Conservation (phyloP, 2,329 filamentous ascomycete genomes). For the Fulvia fulva region DNA sequence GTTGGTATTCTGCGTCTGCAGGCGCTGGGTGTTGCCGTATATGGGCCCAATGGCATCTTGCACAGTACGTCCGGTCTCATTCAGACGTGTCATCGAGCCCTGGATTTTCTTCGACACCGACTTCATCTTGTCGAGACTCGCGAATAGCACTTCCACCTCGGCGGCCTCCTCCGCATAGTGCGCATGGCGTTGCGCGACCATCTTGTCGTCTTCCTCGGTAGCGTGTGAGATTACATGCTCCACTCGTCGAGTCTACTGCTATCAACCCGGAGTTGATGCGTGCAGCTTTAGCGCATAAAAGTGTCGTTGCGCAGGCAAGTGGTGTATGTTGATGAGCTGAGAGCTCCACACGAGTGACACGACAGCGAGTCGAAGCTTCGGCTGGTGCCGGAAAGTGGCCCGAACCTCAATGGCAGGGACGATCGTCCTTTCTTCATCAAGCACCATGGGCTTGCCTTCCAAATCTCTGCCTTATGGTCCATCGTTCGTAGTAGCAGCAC, state of each 20-base stretch:
- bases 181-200: constrained; percentile 55
- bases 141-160: constrained; percentile 63
- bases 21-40: constrained; percentile 82
- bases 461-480: no score
- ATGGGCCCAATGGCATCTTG: constrained; percentile 89
- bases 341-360: no score
- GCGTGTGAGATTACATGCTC: not conserved
- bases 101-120: constrained; percentile 94
- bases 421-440: no score
- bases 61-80: constrained; percentile 84
- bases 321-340: not conserved
- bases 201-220: constrained; percentile 27
- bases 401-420: not conserved
- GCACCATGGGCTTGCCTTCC: no score
- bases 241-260: not conserved
- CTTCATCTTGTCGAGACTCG: constrained; percentile 83
- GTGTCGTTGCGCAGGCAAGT: not conserved
- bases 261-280: not conserved
- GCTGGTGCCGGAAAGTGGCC: no score
- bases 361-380: no score
- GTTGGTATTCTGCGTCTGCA: constrained; percentile 85
- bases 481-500: no score
- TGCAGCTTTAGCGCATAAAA: not conserved
- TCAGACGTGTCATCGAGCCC: constrained; percentile 75
- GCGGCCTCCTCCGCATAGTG: constrained; percentile 63